Conservation (phyloP, 2,329 filamentous ascomycete genomes). For the Zymoseptoria tritici region DNA sequence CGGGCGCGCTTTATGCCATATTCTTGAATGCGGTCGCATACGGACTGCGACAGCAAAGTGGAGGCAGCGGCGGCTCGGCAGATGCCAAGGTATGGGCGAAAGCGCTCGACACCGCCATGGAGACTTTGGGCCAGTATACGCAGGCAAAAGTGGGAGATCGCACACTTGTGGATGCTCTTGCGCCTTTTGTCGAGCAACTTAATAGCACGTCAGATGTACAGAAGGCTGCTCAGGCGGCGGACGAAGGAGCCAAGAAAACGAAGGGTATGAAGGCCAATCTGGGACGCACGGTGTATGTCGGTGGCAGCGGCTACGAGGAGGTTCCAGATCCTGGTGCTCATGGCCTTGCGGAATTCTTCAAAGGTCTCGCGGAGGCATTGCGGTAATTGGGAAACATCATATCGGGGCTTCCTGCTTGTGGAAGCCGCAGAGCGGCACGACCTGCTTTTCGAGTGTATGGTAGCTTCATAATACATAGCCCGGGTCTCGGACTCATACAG, state of each 20-base stretch:
- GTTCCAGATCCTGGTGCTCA: conserved; percentile 67
- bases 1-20: conserved; percentile 74
- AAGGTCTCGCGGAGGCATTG: conserved; percentile 59
- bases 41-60: conserved; percentile 51
- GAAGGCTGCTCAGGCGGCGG: conserved; percentile 67
- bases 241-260: conserved; percentile 69
- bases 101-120: conserved; percentile 64
- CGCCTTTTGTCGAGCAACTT: conserved; percentile 75
- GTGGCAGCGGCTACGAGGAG: conserved; percentile 63
- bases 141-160: conserved; percentile 83
- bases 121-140: conserved; percentile 72
- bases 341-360: conserved; percentile 79
- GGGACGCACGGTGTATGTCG: conserved; percentile 76
- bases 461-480: not conserved
- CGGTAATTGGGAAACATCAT: conserved; percentile 15
- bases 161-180: conserved; percentile 81
- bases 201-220: conserved; percentile 57
- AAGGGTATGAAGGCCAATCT: conserved; percentile 89
- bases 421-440: not conserved
- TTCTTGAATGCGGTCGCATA: conserved; percentile 80
- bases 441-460: not conserved
- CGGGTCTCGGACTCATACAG: not conserved
- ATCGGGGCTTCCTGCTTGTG: not conserved
- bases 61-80: conserved; percentile 24
- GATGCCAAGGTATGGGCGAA: conserved; percentile 50